Conservation (phyloP, 495 filamentous ascomycete species). For the Xylaria bambusicola region DNA sequence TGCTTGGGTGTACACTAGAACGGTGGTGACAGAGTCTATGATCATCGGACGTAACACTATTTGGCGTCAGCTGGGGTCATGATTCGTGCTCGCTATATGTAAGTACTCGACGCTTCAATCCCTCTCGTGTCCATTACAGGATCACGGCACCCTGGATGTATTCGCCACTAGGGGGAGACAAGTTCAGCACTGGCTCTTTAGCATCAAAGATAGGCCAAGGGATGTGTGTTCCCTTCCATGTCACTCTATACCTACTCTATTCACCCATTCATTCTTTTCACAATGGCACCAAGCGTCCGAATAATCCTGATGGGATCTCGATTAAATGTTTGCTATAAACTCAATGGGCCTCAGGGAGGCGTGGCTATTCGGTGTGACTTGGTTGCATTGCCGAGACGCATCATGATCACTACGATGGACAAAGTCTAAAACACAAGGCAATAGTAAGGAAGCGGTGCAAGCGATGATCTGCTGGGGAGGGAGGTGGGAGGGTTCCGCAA, state of each 20-base stretch:
- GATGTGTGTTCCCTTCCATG: no score
- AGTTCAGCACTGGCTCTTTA: no score
- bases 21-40: constrained; percentile 4
- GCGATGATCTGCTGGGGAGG: background rate
- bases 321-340: no score
- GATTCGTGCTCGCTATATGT: constrained; percentile 15
- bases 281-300: no score
- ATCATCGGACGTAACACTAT: constrained; percentile 14
- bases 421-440: background rate
- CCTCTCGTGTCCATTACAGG: background rate
- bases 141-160: background rate
- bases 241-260: no score
- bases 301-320: no score
- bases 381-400: no score
- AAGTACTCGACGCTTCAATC: background rate
- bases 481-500: constrained; percentile 12
- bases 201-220: background rate
- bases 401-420: no score
- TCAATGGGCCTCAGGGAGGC: no score
- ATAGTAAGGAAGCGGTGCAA: background rate
- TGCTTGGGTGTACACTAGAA: background rate
- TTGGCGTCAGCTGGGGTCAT: constrained; percentile 13
- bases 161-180: background rate
- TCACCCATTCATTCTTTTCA: no score
- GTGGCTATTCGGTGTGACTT: no score